These are phyloP conservation scores for Arthrobotrys musiformis DNA, from an alignment of 2,329 filamentous ascomycete species.

Conservation along the genomic window DNA sequence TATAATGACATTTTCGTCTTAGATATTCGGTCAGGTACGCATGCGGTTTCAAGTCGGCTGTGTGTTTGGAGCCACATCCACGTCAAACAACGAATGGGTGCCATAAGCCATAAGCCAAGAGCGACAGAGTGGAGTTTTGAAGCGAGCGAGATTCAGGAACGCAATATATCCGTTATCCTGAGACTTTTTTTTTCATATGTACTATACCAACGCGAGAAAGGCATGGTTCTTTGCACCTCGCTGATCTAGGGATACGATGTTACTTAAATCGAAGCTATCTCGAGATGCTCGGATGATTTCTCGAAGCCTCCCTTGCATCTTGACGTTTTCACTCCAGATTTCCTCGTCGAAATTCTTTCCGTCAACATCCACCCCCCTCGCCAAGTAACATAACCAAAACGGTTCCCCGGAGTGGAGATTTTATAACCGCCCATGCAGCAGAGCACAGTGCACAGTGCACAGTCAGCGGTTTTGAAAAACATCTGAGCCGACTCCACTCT, in stretches of 20 bases:
- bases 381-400: conserved; percentile 10
- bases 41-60: conserved; percentile 2
- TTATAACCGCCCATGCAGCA: conserved; percentile 22
- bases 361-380: background rate
- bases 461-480: conserved; percentile 14
- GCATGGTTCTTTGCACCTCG: background rate
- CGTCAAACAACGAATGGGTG: background rate
- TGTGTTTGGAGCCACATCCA: background rate
- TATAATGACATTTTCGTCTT: background rate
- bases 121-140: conserved; percentile 3
- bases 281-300: conserved; percentile 3
- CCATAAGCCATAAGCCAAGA: background rate
- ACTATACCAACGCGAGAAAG: background rate
- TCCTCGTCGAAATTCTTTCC: background rate
- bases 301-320: background rate
- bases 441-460: conserved; percentile 7
- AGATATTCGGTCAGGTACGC: background rate
- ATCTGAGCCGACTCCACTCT: conserved; percentile 40
- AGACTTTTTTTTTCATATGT: background rate
- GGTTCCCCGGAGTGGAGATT: background rate
- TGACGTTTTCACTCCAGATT: background rate
- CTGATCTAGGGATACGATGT: background rate
- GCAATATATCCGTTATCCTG: conserved; percentile 10
- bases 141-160: conserved; percentile 19
- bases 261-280: conserved; percentile 15